These are phyloP conservation scores for Geotrichum fermentans DNA, from an alignment of 1,139 yeast species.

Conservation along the genomic window DNA sequence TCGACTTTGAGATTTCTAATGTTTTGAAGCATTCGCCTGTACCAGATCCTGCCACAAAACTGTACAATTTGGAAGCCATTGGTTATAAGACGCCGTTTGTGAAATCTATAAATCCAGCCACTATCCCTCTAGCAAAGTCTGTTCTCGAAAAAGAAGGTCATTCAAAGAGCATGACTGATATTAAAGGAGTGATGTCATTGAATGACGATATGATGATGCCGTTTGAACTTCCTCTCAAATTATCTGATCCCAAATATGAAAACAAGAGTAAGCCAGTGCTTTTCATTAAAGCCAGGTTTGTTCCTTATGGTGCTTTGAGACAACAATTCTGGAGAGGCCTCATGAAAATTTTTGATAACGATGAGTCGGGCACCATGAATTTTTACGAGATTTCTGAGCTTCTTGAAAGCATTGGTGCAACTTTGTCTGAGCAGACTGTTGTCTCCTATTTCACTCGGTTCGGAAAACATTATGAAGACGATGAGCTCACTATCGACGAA, in stretches of 20 bases:
- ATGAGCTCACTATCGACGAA: conserved; percentile 52
- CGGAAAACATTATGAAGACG: conserved; percentile 48
- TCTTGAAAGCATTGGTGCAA: conserved; percentile 60
- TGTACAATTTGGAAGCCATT: conserved; percentile 30
- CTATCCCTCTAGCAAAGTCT: neutral
- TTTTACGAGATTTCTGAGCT: conserved; percentile 54
- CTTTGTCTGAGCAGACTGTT: conserved; percentile 48
- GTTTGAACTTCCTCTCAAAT: conserved; percentile 39
- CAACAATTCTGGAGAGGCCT: conserved; percentile 67
- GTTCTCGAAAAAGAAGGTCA: neutral
- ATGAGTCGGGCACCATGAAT: conserved; percentile 46
- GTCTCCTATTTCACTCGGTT: conserved; percentile 44
- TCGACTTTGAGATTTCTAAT: conserved; percentile 50
- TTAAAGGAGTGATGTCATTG: neutral
- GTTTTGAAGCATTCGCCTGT: conserved; percentile 40
- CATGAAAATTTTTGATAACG: conserved; percentile 50
- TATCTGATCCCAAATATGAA: conserved; percentile 35
- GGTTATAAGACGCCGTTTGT: conserved; percentile 10
- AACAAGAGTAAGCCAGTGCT: conserved; percentile 50
- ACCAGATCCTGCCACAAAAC: conserved; percentile 32
- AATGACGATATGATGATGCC: conserved; percentile 22
- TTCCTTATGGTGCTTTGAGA: conserved; percentile 61
- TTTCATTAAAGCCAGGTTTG: conserved; percentile 58
- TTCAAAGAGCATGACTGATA: neutral
- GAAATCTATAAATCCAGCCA: neutral